Conservation (phyloP, 306 rosid species). For the Hippophae rhamnoides region DNA sequence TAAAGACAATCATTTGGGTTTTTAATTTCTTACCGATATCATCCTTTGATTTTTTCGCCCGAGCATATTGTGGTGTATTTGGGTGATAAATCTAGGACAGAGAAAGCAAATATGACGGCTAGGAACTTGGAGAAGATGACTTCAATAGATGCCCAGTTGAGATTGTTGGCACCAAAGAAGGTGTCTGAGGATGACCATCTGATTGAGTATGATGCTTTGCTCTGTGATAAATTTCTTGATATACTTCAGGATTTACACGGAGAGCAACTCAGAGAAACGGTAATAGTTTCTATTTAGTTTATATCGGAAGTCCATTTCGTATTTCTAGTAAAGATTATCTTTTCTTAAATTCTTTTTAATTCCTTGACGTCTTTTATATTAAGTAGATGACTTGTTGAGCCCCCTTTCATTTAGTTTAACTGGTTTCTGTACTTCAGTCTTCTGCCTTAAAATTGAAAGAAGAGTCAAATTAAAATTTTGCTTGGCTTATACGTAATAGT, state of each 20-base stretch:
- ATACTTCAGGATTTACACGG: constrained; percentile 99
- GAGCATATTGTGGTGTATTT: not conserved
- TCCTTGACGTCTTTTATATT: no score
- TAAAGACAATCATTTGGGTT: not conserved
- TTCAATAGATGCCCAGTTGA: constrained; percentile 90
- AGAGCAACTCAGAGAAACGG: constrained; percentile 86
- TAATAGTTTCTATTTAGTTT: constrained; percentile 12
- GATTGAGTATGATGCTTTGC: constrained; percentile 88
- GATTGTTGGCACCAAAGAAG: constrained; percentile 77
- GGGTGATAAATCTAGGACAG: no score
- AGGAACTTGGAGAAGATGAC: constrained; percentile 89
- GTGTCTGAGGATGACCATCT: constrained; percentile 96
- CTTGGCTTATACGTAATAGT: no score
- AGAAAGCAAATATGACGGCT: constrained; percentile 26
- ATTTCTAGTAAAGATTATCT: no score
- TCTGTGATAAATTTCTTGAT: constrained; percentile 84
- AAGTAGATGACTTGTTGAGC: no score
- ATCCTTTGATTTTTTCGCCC: not conserved
- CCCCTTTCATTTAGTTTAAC: no score
- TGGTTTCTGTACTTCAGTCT: no score
- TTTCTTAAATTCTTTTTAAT: no score
- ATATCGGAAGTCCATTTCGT: not conserved
- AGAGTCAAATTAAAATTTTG: no score
- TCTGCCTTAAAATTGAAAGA: no score
- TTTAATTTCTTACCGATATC: not conserved